phyloP scores from a whole-genome alignment of 345 rosid genomes.

The Arabidopsis arenosa region DNA sequence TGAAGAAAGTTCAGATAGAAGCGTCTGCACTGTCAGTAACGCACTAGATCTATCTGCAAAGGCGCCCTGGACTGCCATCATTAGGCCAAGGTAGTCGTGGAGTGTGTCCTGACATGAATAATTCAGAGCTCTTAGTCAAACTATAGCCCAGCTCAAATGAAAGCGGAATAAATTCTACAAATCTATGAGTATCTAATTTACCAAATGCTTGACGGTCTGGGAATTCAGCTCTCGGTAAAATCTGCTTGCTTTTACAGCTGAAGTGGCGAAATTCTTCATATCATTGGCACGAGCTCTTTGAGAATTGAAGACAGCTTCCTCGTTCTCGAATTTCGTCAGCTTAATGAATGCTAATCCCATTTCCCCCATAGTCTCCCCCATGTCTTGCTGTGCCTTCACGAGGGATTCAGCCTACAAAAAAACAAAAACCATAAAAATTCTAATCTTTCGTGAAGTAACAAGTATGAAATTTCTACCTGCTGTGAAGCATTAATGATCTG shows the following conservation, averaged over 20 bases:
- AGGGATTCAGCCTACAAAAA: conserved; percentile 75
- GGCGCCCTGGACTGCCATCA: conserved; percentile 90
- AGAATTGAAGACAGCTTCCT: conserved; percentile 75
- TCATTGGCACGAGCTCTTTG: conserved; percentile 82
- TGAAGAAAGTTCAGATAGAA: conserved; percentile 77
- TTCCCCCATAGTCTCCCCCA: conserved; percentile 97
- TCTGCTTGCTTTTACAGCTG: conserved; percentile 96
- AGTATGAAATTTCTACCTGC: conserved; percentile 57
- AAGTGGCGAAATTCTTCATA: conserved; percentile 92
- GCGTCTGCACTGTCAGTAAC: conserved; percentile 89
- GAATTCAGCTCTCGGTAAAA: conserved; percentile 86
- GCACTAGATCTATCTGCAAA: conserved; percentile 90
- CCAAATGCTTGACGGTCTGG: conserved; percentile 96
- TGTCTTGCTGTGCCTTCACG: conserved; percentile 97
- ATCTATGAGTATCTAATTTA: conserved; percentile 35
- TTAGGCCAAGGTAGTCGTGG: conserved; percentile 88
- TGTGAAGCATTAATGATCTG: conserved; percentile 92
- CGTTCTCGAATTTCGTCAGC: conserved; percentile 88
- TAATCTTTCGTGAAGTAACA: conserved; percentile 9
- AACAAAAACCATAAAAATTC: not conserved
- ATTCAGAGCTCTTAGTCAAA: conserved; percentile 13
- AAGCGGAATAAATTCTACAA: not conserved
- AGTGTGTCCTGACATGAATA: conserved; percentile 68
- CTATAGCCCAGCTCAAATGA: not conserved
- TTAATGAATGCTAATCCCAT: conserved; percentile 88